These are phyloP conservation scores for Penstemon eatonii DNA, from an alignment of 257 asterid genomes.

Conservation along the genomic window DNA sequence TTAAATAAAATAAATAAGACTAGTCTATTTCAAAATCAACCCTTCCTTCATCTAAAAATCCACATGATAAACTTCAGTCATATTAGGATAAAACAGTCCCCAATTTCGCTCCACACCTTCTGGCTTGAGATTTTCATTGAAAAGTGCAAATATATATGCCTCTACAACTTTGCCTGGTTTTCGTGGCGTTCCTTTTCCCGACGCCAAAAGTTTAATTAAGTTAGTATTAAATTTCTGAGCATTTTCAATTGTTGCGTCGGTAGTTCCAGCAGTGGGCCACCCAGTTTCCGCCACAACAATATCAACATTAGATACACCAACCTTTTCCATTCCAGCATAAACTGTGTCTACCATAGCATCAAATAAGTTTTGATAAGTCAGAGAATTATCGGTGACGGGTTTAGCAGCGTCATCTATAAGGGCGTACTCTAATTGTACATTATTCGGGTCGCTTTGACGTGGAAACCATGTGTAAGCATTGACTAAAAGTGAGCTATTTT, in stretches of 20 bases:
- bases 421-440: conserved; percentile 36
- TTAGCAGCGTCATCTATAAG: conserved; percentile 17
- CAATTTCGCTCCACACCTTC: conserved; percentile 37
- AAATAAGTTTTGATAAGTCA: conserved; percentile 34
- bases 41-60: conserved; percentile 9
- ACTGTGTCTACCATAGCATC: conserved; percentile 44
- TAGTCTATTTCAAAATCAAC: neutral
- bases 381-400: neutral
- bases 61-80: conserved; percentile 46
- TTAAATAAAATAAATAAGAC: no score
- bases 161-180: conserved; percentile 37
- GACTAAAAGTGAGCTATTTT: conserved; percentile 33
- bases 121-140: conserved; percentile 41
- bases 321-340: conserved; percentile 47
- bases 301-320: conserved; percentile 19
- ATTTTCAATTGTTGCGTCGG: conserved; percentile 37
- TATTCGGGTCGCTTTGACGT: conserved; percentile 23
- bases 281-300: conserved; percentile 50
- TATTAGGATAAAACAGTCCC: conserved; percentile 36
- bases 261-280: conserved; percentile 50
- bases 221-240: conserved; percentile 39
- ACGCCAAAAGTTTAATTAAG: conserved; percentile 31
- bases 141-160: conserved; percentile 43
- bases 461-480: conserved; percentile 49
- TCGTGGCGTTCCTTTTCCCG: conserved; percentile 50